Conservation (phyloP, 345 rosid species). For the Salix udensis region DNA sequence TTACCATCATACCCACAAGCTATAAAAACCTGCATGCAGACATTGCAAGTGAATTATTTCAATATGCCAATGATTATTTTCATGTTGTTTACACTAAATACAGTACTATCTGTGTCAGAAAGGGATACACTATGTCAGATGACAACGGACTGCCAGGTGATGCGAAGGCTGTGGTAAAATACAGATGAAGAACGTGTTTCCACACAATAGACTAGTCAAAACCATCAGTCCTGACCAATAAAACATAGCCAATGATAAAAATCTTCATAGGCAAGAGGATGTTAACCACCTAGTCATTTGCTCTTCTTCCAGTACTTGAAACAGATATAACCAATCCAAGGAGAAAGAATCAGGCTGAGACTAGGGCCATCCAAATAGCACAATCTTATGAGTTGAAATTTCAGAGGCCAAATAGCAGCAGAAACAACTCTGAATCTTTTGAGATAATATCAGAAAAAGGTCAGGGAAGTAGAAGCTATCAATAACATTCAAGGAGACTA, state of each 20-base stretch:
- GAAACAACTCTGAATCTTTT: background rate
- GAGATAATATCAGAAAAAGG: background rate
- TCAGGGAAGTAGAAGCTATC: background rate
- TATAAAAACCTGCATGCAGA: constrained; percentile 63
- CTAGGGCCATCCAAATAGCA: background rate
- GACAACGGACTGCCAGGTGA: background rate
- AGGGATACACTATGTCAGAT: background rate
- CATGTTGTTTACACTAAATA: background rate
- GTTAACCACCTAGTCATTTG: background rate
- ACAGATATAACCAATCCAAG: background rate
- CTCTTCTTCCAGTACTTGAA: background rate
- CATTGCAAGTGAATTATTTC: background rate
- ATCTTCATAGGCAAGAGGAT: background rate
- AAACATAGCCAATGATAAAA: background rate
- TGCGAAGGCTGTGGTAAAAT: background rate
- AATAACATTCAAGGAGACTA: background rate
- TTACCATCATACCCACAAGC: constrained; percentile 66
- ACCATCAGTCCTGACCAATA: background rate
- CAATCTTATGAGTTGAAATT: background rate
- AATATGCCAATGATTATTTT: too few relatives aligned
- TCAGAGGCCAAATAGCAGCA: background rate
- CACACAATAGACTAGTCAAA: background rate
- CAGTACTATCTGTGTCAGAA: background rate
- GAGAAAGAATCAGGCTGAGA: background rate
- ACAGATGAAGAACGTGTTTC: background rate